These are phyloP conservation scores for Magnaporthiopsis poae DNA, from an alignment of 2,329 filamentous ascomycete species.

Conservation along the genomic window DNA sequence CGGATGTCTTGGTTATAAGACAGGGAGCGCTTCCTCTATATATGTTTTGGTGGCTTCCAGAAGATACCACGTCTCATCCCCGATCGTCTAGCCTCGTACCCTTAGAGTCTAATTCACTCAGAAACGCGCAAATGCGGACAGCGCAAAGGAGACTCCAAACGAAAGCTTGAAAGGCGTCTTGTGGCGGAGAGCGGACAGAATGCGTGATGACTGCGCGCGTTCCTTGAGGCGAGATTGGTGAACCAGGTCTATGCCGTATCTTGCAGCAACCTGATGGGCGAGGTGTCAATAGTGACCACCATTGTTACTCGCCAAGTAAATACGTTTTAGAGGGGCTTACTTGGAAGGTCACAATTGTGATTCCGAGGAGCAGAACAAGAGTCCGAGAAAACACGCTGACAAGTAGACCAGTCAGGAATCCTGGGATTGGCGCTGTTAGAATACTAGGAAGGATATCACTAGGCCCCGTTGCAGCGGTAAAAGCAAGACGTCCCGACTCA, in stretches of 20 bases:
- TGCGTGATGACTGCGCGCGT: conserved; percentile 26
- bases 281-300: background rate
- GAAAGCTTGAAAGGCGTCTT: conserved; percentile 57
- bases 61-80: background rate
- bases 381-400: conserved; percentile 63
- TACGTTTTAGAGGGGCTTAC: conserved; percentile 30
- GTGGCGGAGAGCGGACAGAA: conserved; percentile 42
- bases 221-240: conserved; percentile 28
- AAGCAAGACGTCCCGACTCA: background rate
- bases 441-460: background rate
- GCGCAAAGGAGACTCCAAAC: conserved; percentile 62
- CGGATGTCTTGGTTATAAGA: background rate
- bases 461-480: conserved; percentile 8
- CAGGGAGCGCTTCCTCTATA: background rate
- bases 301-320: too few species aligned
- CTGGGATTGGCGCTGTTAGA: conserved; percentile 24
- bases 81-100: background rate
- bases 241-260: conserved; percentile 32
- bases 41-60: background rate
- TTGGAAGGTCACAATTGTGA: conserved; percentile 54
- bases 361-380: conserved; percentile 56
- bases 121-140: conserved; percentile 54
- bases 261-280: conserved; percentile 29
- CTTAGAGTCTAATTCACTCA: conserved; percentile 12
- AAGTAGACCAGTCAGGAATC: conserved; percentile 53